Conservation (phyloP, 2,329 filamentous ascomycete species). For the Fusarium sp. region DNA sequence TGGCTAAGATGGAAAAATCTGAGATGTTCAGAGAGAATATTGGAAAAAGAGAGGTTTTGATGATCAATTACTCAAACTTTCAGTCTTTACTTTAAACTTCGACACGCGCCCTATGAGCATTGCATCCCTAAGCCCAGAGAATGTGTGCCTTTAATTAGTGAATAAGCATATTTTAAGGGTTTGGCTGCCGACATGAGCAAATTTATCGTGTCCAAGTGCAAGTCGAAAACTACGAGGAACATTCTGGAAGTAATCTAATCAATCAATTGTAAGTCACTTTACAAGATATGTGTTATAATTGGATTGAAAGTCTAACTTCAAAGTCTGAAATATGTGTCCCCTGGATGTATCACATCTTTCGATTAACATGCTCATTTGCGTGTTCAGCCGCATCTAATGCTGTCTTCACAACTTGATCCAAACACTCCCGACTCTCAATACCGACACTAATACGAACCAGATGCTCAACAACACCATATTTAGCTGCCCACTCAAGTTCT, state of each 20-base stretch:
- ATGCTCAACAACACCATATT: slow-evolving; percentile 57
- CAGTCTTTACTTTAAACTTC: too few species aligned
- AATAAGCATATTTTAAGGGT: too few species aligned
- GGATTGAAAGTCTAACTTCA: not conserved
- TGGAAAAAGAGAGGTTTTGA: not conserved
- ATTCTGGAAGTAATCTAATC: too few species aligned
- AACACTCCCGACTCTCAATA: slow-evolving; percentile 55
- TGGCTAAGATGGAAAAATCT: not conserved
- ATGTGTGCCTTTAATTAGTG: too few species aligned
- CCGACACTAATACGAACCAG: slow-evolving; percentile 62
- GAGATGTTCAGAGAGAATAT: not conserved
- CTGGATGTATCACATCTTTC: not conserved
- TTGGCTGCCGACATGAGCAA: too few species aligned
- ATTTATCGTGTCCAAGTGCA: too few species aligned
- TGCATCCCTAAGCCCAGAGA: too few species aligned
- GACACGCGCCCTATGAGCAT: too few species aligned
- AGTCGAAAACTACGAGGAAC: too few species aligned
- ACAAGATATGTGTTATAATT: too few species aligned
- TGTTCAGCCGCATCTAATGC: slow-evolving; percentile 32
- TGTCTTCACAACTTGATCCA: slow-evolving; percentile 41
- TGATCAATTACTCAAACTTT: not conserved
- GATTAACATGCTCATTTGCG: not conserved
- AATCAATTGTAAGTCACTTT: too few species aligned
- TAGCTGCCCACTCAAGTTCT: slow-evolving; percentile 54
- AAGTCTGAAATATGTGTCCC: not conserved